Base-by-base conservation (phyloP, 805 yeast genomes). In the Tanozyma kutaoensis region DNA sequence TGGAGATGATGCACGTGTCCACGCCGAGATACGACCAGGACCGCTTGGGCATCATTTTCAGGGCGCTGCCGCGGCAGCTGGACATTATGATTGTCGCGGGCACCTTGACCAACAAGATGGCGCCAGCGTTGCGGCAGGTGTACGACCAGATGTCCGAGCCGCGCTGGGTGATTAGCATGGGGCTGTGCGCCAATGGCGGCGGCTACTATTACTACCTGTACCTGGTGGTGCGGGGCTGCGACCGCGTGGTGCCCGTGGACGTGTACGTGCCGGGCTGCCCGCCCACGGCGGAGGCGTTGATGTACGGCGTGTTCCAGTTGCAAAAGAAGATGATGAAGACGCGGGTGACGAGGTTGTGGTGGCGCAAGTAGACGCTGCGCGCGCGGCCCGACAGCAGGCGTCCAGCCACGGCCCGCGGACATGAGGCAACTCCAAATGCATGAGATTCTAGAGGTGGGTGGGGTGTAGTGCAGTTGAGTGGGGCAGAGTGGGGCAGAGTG, bases 81-180 rank as follows among this genome's bases (percentile, higher is more conserved):
- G 94, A 81, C 66, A 76, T 81, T 38, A 79, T 81, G 79, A 81
- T 81, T 57, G 91, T 82, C 31, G 93, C 94, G 3, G 94, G 94
- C 23, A 81, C 94, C 3, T 70, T 81, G 39, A 81, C 94, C 36
- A 81, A 81, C 53, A 81, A 81, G 60, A 81, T 81, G 94, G 93
- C 93, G 2, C 94, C 94, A 22, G 91, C 91, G 15, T 63, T 81
- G 52, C 76, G 94, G 62, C 91, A 80, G 60, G 93, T 81, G 19
- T 81, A 82, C 54, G 94, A 81, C 54, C 94, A 81, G 58, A 82
- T 82, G 93, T 84, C 94, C 20, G 91, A 78, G 42, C 94, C 94
- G 25, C 73, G 86, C 58, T 81, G 93, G 93, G 94, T 82, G 28
- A 81, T 81, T 42, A 78, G 91, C 31, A 81, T 81, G 94, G 94